Conservation (phyloP, 2,329 filamentous ascomycete genomes). For the Onygenales sp. region DNA sequence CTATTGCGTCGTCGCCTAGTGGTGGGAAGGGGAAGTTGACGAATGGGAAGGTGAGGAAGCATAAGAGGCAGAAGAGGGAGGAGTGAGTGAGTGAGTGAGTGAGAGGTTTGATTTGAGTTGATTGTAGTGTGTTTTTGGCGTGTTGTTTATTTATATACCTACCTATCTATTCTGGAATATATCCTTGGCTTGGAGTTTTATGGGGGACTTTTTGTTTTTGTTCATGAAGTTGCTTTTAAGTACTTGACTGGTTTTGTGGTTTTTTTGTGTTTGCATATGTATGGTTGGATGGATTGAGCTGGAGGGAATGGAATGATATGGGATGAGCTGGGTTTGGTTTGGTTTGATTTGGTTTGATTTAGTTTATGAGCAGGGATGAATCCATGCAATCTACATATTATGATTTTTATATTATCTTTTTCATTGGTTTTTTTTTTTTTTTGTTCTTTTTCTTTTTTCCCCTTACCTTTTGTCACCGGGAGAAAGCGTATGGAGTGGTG, state of each 20-base stretch:
- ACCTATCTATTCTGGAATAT: neutral
- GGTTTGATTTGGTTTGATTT: neutral
- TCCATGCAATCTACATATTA: no score
- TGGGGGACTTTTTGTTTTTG: neutral
- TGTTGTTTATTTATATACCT: no score
- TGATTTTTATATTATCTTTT: no score
- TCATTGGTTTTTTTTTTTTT: no score
- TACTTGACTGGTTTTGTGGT: neutral
- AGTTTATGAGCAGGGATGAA: no score
- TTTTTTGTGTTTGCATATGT: neutral
- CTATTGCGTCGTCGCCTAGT: constrained; percentile 4
- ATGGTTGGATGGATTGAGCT: neutral
- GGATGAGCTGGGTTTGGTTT: neutral
- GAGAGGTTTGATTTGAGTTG: neutral
- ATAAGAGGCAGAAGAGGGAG: constrained; percentile 1
- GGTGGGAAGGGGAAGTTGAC: neutral
- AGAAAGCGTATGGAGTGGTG: no score
- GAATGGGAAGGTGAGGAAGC: neutral
- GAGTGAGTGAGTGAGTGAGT: neutral
- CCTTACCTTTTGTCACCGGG: no score
- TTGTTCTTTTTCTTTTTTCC: no score
- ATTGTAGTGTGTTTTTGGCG: neutral
- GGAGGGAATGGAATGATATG: neutral
- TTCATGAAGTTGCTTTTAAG: neutral
- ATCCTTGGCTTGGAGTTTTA: neutral